Base-by-base conservation (phyloP, 1,139 yeast species). In the Yamadazyma oceani region DNA sequence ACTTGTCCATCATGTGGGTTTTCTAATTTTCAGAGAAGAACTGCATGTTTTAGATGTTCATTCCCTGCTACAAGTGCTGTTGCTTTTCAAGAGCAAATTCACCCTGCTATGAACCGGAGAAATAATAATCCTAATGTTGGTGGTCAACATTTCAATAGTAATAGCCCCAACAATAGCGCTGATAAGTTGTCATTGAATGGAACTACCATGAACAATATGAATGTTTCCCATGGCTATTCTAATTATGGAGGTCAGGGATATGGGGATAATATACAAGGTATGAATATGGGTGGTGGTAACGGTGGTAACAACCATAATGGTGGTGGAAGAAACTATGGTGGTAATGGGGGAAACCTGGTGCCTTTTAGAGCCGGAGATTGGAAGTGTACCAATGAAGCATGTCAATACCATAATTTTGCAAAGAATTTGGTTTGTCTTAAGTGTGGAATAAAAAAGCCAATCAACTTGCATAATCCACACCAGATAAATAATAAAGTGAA, bases 351-450 rank as follows among this genome's bases (percentile, higher is more conserved):
- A 13, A 50, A 45, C 30, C 33, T 47, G 8, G 95, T 89, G 10
- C 97, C 97, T 12, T 90, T 90, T 62, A 77, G 97, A 53, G 97
- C 97, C 2, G 97, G 97, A 33, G 97, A 90, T 61, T 90, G 97
- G 97, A 89, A 88, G 59, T 89, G 97, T 67, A 66, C 76, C 22
- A 77, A 75, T 46, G 94, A 85, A 38, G 73, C 78, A 25, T 90
- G 97, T 58, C 75, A 80, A 34, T 90, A 89, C 58, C 97, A 90
- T 61, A 90, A 90, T 58, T 90, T 90, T 72, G 97, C 97, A 6
- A 89, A 90, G 54, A 90, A 90, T 58, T 69, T 86, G 44, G 81
- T 82, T 43, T 89, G 97, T 57, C 69, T 89, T 55, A 83, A 90
- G 56, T 89, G 97, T 64, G 95, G 96, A 2, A 85, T 86, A 1